phyloP scores from a whole-genome alignment of 164 flowering plant species.

The Cinnamomum chago region DNA sequence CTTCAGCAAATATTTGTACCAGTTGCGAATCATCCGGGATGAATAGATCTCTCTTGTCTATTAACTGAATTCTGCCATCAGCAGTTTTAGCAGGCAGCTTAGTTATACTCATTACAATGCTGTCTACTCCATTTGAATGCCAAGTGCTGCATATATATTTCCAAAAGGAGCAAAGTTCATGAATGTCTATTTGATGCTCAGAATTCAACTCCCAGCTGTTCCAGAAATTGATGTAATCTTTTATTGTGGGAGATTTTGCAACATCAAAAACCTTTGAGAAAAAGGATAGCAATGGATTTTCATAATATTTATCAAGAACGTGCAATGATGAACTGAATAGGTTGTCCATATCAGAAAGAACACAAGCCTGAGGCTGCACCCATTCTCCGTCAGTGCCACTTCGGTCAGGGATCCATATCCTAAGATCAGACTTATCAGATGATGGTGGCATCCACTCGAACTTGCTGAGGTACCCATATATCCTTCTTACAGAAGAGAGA shows the following conservation, averaged over 20 bases:
- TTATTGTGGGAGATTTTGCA: conserved; percentile 12
- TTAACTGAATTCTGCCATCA: conserved; percentile 6
- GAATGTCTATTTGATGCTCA: neutral
- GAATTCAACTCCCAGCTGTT: conserved; percentile 10
- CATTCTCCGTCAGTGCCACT: conserved; percentile 7
- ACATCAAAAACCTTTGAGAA: conserved; percentile 16
- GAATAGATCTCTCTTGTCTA: conserved; percentile 1
- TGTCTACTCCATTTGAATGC: conserved; percentile 4
- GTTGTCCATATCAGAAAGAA: conserved; percentile 10
- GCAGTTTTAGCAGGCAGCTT: conserved; percentile 6
- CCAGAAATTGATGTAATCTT: conserved; percentile 15
- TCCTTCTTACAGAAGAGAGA: conserved; percentile 2
- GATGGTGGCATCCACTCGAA: conserved; percentile 10
- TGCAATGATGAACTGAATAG: conserved; percentile 10
- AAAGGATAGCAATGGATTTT: conserved; percentile 8
- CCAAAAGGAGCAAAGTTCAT: conserved; percentile 14
- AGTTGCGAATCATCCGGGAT: conserved; percentile 10
- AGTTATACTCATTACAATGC: conserved; percentile 3
- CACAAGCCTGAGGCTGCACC: conserved; percentile 16
- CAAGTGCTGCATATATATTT: conserved; percentile 1
- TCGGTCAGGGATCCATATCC: conserved; percentile 15
- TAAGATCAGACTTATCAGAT: neutral
- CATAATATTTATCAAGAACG: conserved; percentile 14
- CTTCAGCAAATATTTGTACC: conserved; percentile 1
- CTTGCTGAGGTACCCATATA: conserved; percentile 12